Evolutionary conservation across 768 basidiomycete genomes (phyloP).

Genomic region (Amanita subjunquillea): DNA sequence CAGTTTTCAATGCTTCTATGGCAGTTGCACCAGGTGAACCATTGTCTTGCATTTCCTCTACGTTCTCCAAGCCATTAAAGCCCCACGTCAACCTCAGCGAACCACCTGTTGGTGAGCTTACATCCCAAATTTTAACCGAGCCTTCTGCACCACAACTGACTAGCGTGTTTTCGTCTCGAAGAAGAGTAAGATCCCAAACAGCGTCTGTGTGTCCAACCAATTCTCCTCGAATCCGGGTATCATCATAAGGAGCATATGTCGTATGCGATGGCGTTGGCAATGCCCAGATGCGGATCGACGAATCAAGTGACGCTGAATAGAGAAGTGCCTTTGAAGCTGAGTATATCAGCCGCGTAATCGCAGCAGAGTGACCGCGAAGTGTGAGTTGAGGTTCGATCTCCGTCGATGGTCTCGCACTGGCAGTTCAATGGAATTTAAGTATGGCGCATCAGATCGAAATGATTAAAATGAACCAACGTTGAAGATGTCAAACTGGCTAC

Average conservation of each 20-base stretch:
- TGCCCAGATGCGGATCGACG: conserved; percentile 87
- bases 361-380: conserved; percentile 85
- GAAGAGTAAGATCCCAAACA: conserved; percentile 89
- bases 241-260: conserved; percentile 88
- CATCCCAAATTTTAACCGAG: conserved; percentile 89
- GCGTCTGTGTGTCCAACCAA: conserved; percentile 92
- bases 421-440: conserved; percentile 9
- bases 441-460: conserved; percentile 4
- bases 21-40: conserved; percentile 68
- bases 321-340: conserved; percentile 67
- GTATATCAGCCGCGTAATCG: conserved; percentile 80
- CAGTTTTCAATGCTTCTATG: conserved; percentile 73
- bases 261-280: conserved; percentile 69
- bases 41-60: conserved; percentile 38
- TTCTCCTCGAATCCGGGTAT: conserved; percentile 63
- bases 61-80: conserved; percentile 56
- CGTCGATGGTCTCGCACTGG: conserved; percentile 58
- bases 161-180: conserved; percentile 73
- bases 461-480: conserved; percentile 42
- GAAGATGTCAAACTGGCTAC: conserved; percentile 63
- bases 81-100: conserved; percentile 73
- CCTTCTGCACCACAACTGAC: conserved; percentile 92
- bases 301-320: conserved; percentile 90
- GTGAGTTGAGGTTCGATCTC: conserved; percentile 93
- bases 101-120: conserved; percentile 54